Evolutionary conservation across 106 monocot genomes (phyloP).

Genomic region (Dendrobium catenatum): DNA sequence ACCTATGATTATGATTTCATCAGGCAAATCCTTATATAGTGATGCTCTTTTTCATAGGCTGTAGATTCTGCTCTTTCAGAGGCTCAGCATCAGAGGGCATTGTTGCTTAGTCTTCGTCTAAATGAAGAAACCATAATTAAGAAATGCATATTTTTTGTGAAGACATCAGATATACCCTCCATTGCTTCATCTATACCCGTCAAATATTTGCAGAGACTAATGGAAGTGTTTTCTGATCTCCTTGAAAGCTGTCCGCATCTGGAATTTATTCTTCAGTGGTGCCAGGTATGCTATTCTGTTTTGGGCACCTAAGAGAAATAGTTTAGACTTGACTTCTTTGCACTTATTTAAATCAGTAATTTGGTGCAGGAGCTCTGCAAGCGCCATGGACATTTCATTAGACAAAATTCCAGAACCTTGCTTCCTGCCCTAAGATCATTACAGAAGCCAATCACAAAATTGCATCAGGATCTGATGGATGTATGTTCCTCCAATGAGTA

Average conservation of each 20-base stretch:
- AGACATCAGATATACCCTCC: constrained; percentile 55
- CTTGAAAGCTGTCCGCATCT: constrained; percentile 88
- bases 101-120: constrained; percentile 77
- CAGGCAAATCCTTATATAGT: background rate
- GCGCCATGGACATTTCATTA: constrained; percentile 70
- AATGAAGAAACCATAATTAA: constrained; percentile 95
- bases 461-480: constrained; percentile 86
- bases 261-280: constrained; percentile 86
- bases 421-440: constrained; percentile 80
- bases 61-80: constrained; percentile 67
- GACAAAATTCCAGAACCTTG: constrained; percentile 75
- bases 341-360: background rate
- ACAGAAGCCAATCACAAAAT: constrained; percentile 74
- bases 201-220: constrained; percentile 87
- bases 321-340: background rate
- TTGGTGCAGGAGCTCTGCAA: constrained; percentile 76
- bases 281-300: constrained; percentile 49
- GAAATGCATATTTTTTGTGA: constrained; percentile 77
- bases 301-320: background rate
- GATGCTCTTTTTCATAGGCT: constrained; percentile 28
- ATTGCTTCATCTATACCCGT: constrained; percentile 63
- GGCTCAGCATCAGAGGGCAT: constrained; percentile 58
- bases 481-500: constrained; percentile 87
- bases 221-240: constrained; percentile 80
- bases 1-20: background rate